Evolutionary conservation across 352 stramenopile species (phyloP), one percentile per base, ranked within the genome.

Genomic region (Stramenopiles sp.): DNA sequence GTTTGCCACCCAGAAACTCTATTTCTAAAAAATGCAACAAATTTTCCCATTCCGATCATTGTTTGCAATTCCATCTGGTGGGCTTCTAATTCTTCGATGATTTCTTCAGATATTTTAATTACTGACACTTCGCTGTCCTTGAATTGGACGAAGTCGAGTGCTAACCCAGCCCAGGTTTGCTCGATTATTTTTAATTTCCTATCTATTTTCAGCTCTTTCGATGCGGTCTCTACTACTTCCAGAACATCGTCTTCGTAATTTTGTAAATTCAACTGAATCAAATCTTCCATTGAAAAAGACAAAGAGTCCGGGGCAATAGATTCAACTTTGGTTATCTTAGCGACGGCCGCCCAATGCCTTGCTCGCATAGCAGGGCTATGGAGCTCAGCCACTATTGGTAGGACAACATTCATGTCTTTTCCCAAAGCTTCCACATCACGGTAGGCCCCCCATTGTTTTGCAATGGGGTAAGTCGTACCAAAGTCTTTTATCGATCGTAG

Each of bases 291-390:
- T 30, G 77, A 87, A 69, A 92, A 89, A 68, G 91, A 91, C 0
- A 84, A 81, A 48, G 91, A 85, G 37, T 89, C 89, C 0, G 86
- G 85, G 12, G 90, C 85, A 35, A 92, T 92, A 0, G 85, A 84
- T 73, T 92, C 91, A n/a, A 91, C 86, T 33, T 90, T 87, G 49
- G 86, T 91, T 37, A 91, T 88, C 0, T 76, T 79, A 4, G 88
- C 90, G 3, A 96, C 76, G 4, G 84, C 86, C 76, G 89, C 88
- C 92, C 92, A 97, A 81, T 97, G 92, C 1, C 92, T 88, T 68
- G 92, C 81, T 73, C 94, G 87, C 84, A 97, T 96, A 32, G 91
- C 87, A 74, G 95, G 86, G 0, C 88, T 95, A 81, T 97, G 91
- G 36, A 97, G 82, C 73, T 97, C 92, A 73, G 95, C 94, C 78